A percentile compares a stretch with the other conserved stretches of the same genome.
Evolutionary conservation across 345 rosid species (phyloP).

Genomic region (Citrus sp.): DNA sequence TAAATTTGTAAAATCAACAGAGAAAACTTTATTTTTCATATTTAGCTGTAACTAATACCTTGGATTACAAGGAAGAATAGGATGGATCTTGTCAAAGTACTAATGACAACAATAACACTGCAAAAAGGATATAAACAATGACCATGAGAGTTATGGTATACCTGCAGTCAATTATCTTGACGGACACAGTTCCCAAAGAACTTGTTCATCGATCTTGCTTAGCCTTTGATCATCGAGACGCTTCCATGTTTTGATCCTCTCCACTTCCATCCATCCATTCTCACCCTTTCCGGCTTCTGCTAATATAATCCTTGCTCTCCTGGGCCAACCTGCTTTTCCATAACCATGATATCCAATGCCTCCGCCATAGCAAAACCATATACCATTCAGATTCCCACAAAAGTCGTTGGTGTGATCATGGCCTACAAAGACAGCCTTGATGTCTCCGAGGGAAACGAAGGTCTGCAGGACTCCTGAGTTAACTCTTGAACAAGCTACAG

Average conservation of each 20-base stretch:
- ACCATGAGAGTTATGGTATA: background rate
- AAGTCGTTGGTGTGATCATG: constrained; percentile 90
- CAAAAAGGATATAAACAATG: background rate
- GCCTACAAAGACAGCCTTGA: constrained; percentile 83
- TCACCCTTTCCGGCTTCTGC: constrained; percentile 58
- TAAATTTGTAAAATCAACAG: background rate
- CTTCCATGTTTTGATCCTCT: constrained; percentile 76
- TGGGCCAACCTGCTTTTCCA: constrained; percentile 65
- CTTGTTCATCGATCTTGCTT: constrained; percentile 71
- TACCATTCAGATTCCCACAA: constrained; percentile 69
- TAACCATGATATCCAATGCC: constrained; percentile 94
- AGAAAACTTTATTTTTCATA: background rate
- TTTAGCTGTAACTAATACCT: background rate
- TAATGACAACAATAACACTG: background rate
- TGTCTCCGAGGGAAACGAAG: constrained; percentile 66
- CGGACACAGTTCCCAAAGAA: constrained; percentile 37
- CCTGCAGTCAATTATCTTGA: background rate
- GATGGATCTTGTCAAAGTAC: background rate
- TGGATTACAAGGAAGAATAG: background rate
- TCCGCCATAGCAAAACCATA: constrained; percentile 96
- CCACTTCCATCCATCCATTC: constrained; percentile 53
- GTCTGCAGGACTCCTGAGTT: constrained; percentile 63
- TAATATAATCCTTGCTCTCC: constrained; percentile 72
- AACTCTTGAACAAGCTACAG: constrained; percentile 67
- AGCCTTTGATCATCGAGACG: constrained; percentile 68